Evolutionary conservation across 2,329 filamentous ascomycete genomes (phyloP), one percentile per base, ranked within the genome.

Genomic region (Acarospora socialis): DNA sequence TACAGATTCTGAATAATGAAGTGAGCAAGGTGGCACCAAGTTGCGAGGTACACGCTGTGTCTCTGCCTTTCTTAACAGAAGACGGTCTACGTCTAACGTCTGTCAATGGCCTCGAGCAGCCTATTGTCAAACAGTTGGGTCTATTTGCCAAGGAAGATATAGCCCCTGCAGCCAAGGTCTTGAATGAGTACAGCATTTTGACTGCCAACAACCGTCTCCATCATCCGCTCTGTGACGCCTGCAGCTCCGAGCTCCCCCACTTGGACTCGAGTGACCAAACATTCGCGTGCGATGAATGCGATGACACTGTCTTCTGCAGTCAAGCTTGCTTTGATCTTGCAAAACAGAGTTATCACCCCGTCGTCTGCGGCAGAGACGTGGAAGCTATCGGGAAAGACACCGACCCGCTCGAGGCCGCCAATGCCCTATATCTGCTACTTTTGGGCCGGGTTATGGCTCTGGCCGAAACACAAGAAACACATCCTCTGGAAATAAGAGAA

Each of bases 151-250:
- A 74, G 45, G 70, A 81, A 41, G 77, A 92, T 42, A 81, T 95
- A 21, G 58, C 63, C 1, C 72, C 83, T 0, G 81, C 80, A 7
- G 80, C 92, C 51, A 63, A 68, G 4, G 73, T 94, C 2, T 66
- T 98, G 18, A 63, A 71, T 28, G 90, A 98, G 50, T 81, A 78
- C 38, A 90, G 84, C 6, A 68, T 93, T 5, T 61, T 98, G 23
- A 93, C 86, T 2, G 86, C 82, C 27, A 90, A 87, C 45, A 90
- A 90, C 50, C 75, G 83, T 18, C 68, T 90, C 8, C 83, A 92
- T 50, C 84, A 92, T 40, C 67, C 79, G 4, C 68, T 87, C 18
- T 95, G 87, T 54, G 87, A 95, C 54, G 84, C 84, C 9, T 95
- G 87, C 53, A 83, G 83, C 46, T 66, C 69, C 5, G 70, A 73